Base-by-base conservation (phyloP, 768 basidiomycete species). In the Zangia roseola region DNA sequence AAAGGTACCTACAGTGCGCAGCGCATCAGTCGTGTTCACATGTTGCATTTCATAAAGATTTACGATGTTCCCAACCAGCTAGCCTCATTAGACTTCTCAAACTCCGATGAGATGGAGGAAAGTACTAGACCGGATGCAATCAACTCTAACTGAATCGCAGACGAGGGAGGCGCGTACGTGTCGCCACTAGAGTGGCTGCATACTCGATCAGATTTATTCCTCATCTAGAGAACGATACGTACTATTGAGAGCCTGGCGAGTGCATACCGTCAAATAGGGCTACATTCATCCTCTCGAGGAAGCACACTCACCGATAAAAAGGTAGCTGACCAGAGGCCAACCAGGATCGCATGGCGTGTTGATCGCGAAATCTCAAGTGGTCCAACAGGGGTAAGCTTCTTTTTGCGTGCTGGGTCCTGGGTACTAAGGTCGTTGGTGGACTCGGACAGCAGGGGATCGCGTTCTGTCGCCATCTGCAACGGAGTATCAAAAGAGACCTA, bases 11-110 rank as follows among this genome's bases (percentile, higher is more conserved):
- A 53, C 9, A 9, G 16, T 21, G 28, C 31, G 34, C 4, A 31
- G 10, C 17, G 12, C 10, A 17, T 59, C 34, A 51, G 28, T 20
- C 10, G 26, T 5, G 10, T 61, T 38, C 31, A 17, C 8, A 40
- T 8, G 16, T 6, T 16, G 6, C 28, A 26, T 26, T 40, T 23
- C 41, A 36, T 42, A 24, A 46, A 10, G 17, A 63, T 74, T 59
- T 67, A 88, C 84, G 85, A 74, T 31, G 90, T 91, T 38, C 89
- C 89, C 10, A 91, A 75, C 90, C 89, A 90, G 60, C 84, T 85
- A 0, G 85, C 86, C 64, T 90, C 84, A 61, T 90, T 81, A 5
- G 87, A 85, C 58, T 78, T 82, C 51, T 84, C 69, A 59, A 88
- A 90, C 41, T 90, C 86, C 0, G 87, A 90, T 1, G 86, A 89